Percentiles rank a stretch among this genome's conserved stretches.
Conservation (phyloP, 495 filamentous ascomycete species). For the Zalerion maritima region DNA sequence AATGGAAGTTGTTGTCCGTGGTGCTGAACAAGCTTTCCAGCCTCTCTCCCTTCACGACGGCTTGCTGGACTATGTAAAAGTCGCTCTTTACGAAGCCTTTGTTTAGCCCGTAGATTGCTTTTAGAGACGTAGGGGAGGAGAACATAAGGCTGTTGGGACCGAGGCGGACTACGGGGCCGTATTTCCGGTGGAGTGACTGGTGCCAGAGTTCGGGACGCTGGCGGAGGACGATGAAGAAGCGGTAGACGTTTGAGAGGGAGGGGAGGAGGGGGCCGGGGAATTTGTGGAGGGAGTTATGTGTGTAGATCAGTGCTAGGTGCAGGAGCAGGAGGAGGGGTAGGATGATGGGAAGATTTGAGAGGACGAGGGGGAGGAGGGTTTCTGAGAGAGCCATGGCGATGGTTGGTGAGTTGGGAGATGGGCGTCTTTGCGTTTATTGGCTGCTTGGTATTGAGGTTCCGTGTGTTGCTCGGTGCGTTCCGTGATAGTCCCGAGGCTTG, state of each 20-base stretch:
- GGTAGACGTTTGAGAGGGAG: conserved; percentile 53
- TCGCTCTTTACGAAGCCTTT: conserved; percentile 70
- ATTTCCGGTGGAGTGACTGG: conserved; percentile 48
- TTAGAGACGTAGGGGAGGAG: conserved; percentile 49
- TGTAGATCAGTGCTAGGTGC: too few relatives aligned
- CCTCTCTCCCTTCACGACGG: conserved; percentile 45
- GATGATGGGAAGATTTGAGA: too few relatives aligned
- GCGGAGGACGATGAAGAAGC: conserved; percentile 49
- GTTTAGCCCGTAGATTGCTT: conserved; percentile 66
- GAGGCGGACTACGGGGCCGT: conserved; percentile 57
- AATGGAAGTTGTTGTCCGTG: conserved; percentile 58
- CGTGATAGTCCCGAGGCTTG: too few relatives aligned
- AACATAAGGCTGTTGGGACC: conserved; percentile 56
- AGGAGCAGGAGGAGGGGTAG: too few relatives aligned
- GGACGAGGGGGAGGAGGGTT: too few relatives aligned
- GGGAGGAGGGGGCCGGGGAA: conserved; percentile 56
- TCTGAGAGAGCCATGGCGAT: too few relatives aligned
- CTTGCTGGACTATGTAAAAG: conserved; percentile 56
- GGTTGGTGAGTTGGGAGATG: too few relatives aligned
- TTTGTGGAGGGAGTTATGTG: conserved; percentile 43
- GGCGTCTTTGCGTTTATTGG: too few relatives aligned
- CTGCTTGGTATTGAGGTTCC: too few relatives aligned
- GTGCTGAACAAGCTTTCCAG: conserved; percentile 68
- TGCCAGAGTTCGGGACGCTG: conserved; percentile 51
- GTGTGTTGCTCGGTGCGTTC: too few relatives aligned